These are phyloP conservation scores for Taphrina confusa DNA, from an alignment of 1,139 yeast genomes.

Conservation along the genomic window DNA sequence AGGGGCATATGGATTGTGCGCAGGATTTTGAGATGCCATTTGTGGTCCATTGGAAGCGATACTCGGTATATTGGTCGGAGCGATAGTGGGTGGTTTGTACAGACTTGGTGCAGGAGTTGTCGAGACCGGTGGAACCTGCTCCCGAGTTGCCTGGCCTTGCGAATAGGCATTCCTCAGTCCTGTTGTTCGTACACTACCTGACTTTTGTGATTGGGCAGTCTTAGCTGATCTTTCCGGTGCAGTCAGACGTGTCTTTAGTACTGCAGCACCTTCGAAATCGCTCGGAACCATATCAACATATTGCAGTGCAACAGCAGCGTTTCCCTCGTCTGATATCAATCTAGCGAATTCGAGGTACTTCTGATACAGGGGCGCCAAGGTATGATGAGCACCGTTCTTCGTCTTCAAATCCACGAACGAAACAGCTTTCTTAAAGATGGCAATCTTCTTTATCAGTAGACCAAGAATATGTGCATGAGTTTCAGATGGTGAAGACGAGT, in stretches of 20 bases:
- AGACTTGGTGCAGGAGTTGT: not conserved
- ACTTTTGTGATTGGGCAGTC: conserved; percentile 3
- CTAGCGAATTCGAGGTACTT: conserved; percentile 76
- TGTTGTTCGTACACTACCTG: not conserved
- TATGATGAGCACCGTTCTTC: conserved; percentile 46
- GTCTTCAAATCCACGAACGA: conserved; percentile 47
- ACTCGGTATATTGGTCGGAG: not conserved
- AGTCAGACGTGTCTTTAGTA: conserved; percentile 75
- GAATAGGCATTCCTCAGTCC: not conserved
- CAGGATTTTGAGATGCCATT: not conserved
- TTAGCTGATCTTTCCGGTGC: conserved; percentile 48
- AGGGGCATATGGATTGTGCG: conserved; percentile 6
- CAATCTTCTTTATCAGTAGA: conserved; percentile 78
- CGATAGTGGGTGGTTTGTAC: not conserved
- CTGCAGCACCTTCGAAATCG: conserved; percentile 56
- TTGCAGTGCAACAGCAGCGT: conserved; percentile 74
- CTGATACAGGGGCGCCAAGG: conserved; percentile 57
- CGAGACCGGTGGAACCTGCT: not conserved
- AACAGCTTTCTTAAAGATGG: conserved; percentile 64
- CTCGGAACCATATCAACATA: conserved; percentile 73
- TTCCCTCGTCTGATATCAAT: conserved; percentile 78
- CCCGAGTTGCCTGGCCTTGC: not conserved
- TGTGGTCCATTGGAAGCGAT: not conserved
- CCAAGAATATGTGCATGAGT: conserved; percentile 83
- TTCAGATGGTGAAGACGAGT: conserved; percentile 61